Conservation (phyloP, 108 stramenopile species). For the Nitzschia palea region DNA sequence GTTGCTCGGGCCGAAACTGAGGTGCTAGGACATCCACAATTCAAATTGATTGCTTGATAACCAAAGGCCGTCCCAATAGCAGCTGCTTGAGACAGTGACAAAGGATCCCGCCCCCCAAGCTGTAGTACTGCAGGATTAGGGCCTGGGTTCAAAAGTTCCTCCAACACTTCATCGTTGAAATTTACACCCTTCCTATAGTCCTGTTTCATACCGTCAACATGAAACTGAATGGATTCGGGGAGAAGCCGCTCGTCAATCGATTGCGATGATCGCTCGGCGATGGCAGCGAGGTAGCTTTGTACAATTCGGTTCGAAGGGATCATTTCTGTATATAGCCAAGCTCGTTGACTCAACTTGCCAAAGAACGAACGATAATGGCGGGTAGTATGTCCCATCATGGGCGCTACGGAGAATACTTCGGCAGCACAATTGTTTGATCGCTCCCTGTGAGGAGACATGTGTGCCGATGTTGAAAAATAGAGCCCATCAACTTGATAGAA, state of each 20-base stretch:
- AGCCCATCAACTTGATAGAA: too few relatives aligned
- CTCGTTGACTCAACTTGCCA: slow-evolving; percentile 24
- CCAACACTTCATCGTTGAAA: background rate
- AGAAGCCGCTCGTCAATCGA: background rate
- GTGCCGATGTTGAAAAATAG: too few relatives aligned
- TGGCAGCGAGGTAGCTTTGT: slow-evolving; percentile 8
- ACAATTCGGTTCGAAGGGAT: slow-evolving; percentile 41
- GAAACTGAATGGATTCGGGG: slow-evolving; percentile 2
- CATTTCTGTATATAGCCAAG: slow-evolving; percentile 53
- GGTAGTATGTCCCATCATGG: slow-evolving; percentile 59
- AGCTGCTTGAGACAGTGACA: slow-evolving; percentile 20
- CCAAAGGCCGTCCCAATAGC: slow-evolving; percentile 42
- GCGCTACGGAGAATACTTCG: slow-evolving; percentile 48
- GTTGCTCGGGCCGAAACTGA: slow-evolving; percentile 30
- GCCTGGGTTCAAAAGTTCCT: slow-evolving; percentile 1
- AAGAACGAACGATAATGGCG: slow-evolving; percentile 47
- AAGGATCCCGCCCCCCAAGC: slow-evolving; percentile 41
- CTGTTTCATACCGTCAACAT: background rate
- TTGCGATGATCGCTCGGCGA: background rate
- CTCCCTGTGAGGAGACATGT: too few relatives aligned
- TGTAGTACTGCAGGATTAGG: slow-evolving; percentile 21
- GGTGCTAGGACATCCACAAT: slow-evolving; percentile 52
- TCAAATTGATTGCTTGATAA: slow-evolving; percentile 35
- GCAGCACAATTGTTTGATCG: too few relatives aligned
- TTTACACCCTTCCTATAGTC: background rate